Evolutionary conservation across 495 filamentous ascomycete species (phyloP), one percentile per base, ranked within the genome.

Genomic region (Usnea hakonensis): DNA sequence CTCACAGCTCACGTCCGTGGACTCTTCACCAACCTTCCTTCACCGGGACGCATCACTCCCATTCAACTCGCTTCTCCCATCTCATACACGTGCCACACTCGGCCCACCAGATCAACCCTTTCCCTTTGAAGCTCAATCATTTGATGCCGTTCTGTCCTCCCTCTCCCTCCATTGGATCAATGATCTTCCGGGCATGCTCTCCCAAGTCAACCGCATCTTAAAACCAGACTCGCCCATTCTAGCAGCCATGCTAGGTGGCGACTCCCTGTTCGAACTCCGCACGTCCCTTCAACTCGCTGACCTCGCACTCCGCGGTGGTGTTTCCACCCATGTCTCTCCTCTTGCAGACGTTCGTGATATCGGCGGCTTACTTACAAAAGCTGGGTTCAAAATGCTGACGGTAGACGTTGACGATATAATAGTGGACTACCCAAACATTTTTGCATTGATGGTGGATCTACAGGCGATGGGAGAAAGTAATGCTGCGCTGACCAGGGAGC

Each of bases 401-500:
- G 90, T 99, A 0, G 95, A 99, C 68, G 89, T 97, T 26, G 95
- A 97, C 74, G 95, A 99, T 72, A 91, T 99, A 54, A 81, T 97
- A 37, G 89, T 99, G 14, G 91, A 95, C 71, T 99, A 90, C 70
- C 95, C 95, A n/a, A 83, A 92, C 75, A 87, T 83, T 0, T 96
- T 96, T 75, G 85, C 89, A 28, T 78, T 99, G 61, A 96, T 97
- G 91, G 74, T 81, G 69, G 95, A 99, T 73, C 72, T 99, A 62
- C 91, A 96, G 73, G 85, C 88, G 11, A 97, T 97, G 91, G 92
- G 91, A 1, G 92, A 97, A 78, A 85, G 81, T 57, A 97, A 92
- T 74, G 91, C 90, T 0, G 86, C 94, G 44, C 65, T 92, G 57
- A 87, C 88, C n/a, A 76, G 90, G 43, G 86, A 93, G 76, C 79